Evolutionary conservation across 371 early-diverging fungal genomes (phyloP).

Genomic region (Mortierella sp.): DNA sequence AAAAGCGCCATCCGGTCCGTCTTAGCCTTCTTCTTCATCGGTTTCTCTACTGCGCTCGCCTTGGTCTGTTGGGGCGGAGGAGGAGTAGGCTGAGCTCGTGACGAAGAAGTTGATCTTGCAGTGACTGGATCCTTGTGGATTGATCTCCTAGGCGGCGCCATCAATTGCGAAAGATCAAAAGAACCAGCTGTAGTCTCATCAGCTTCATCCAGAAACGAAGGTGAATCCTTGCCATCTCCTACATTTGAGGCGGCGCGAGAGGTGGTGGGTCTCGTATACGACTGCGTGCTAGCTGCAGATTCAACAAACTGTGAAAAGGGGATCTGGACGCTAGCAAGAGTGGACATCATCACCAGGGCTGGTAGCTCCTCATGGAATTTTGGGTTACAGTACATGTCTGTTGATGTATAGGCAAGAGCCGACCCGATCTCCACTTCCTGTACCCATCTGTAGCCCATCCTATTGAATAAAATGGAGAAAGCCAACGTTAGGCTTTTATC

Average conservation of each 20-base stretch:
- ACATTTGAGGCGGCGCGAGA: not conserved
- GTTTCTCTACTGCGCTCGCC: slow-evolving; percentile 5
- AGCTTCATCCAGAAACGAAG: slow-evolving; percentile 14
- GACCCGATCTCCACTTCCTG: slow-evolving; percentile 45
- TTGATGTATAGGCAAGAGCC: slow-evolving; percentile 36
- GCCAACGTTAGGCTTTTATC: not conserved
- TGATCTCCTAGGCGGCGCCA: slow-evolving; percentile 21
- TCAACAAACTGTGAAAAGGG: not conserved
- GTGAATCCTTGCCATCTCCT: not conserved
- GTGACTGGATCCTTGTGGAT: not conserved
- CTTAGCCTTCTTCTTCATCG: slow-evolving; percentile 49
- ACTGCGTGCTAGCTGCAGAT: not conserved
- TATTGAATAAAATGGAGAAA: not conserved
- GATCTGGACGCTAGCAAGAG: slow-evolving; percentile 19
- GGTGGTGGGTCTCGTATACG: not conserved
- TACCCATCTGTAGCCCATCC: slow-evolving; percentile 53
- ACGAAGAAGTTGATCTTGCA: not conserved
- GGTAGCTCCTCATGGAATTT: slow-evolving; percentile 35
- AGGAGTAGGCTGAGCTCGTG: not conserved
- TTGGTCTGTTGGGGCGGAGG: not conserved
- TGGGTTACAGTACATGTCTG: slow-evolving; percentile 48
- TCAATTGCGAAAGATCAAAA: slow-evolving; percentile 25
- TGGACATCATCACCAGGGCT: slow-evolving; percentile 20
- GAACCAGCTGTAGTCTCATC: slow-evolving; percentile 8
- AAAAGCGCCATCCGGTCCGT: slow-evolving; percentile 47